phyloP scores from a whole-genome alignment of 768 basidiomycete genomes.

The Lyophyllum decastes region DNA sequence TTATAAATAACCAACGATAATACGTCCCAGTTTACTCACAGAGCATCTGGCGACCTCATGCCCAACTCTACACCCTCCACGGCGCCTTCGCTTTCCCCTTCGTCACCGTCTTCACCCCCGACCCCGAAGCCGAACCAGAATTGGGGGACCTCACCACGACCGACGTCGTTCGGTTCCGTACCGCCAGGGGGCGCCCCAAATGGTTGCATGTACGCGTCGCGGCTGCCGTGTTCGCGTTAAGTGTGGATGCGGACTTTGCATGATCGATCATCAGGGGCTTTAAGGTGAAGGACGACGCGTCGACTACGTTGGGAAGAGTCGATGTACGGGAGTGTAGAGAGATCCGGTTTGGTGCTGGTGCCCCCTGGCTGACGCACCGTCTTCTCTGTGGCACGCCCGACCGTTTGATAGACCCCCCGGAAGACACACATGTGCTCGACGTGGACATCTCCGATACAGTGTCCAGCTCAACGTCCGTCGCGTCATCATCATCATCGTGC shows the following conservation, averaged over 20 bases:
- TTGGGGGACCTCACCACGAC: conserved; percentile 1
- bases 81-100: conserved; percentile 13
- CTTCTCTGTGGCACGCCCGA: conserved; percentile 2
- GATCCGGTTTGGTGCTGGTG: neutral
- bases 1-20: conserved; percentile 14
- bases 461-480: conserved; percentile 14
- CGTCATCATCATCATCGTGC: conserved; percentile 7
- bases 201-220: conserved; percentile 14
- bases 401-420: conserved; percentile 5
- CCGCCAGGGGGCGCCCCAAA: conserved; percentile 13
- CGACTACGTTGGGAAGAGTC: neutral
- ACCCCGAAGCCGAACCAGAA: neutral
- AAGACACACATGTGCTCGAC: conserved; percentile 22
- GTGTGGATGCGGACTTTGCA: conserved; percentile 1
- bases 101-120: neutral
- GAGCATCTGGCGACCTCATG: neutral
- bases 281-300: neutral
- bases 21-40: neutral
- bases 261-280: conserved; percentile 1
- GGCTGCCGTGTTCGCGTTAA: neutral
- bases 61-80: conserved; percentile 11
- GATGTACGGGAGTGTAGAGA: conserved; percentile 1
- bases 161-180: conserved; percentile 16
- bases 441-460: conserved; percentile 17
- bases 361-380: conserved; percentile 3